Evolutionary conservation across 2,329 filamentous ascomycete species (phyloP).

Genomic region (Exophiala spinifera): DNA sequence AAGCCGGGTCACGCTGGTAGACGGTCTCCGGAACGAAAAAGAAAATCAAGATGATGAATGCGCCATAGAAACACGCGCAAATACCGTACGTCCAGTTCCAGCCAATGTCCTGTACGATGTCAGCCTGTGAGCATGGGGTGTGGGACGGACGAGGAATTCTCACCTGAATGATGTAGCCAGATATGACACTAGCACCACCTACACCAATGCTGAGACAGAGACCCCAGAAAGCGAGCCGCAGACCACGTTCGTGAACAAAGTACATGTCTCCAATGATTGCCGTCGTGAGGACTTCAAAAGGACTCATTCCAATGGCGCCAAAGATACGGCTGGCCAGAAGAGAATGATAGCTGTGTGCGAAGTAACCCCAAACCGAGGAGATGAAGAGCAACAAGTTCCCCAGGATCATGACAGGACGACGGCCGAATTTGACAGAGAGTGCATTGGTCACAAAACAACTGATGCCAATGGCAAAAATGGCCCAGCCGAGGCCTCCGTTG

Average conservation of each 20-base stretch:
- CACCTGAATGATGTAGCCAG: constrained; percentile 38
- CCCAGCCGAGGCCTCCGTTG: constrained; percentile 36
- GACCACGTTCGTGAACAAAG: constrained; percentile 45
- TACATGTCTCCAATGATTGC: constrained; percentile 45
- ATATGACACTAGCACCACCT: constrained; percentile 38
- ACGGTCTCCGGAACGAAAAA: constrained; percentile 23
- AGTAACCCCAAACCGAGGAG: constrained; percentile 26
- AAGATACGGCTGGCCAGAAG: constrained; percentile 26
- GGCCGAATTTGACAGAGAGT: constrained; percentile 24
- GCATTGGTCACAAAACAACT: constrained; percentile 28
- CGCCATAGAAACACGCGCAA: constrained; percentile 15
- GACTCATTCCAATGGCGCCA: constrained; percentile 26
- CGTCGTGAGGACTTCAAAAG: constrained; percentile 24
- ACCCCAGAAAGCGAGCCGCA: constrained; percentile 40
- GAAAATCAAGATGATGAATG: constrained; percentile 16
- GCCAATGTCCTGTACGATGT: constrained; percentile 24
- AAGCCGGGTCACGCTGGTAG: constrained; percentile 26
- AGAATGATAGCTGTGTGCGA: constrained; percentile 25
- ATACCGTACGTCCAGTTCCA: constrained; percentile 24
- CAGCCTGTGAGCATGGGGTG: not conserved
- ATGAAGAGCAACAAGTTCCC: constrained; percentile 24
- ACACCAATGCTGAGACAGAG: constrained; percentile 42
- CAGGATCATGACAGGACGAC: constrained; percentile 24
- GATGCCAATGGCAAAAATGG: constrained; percentile 34
- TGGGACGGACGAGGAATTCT: constrained; percentile 13